phyloP scores from a whole-genome alignment of 2,329 filamentous ascomycete species.

The Biscogniauxia sp. region DNA sequence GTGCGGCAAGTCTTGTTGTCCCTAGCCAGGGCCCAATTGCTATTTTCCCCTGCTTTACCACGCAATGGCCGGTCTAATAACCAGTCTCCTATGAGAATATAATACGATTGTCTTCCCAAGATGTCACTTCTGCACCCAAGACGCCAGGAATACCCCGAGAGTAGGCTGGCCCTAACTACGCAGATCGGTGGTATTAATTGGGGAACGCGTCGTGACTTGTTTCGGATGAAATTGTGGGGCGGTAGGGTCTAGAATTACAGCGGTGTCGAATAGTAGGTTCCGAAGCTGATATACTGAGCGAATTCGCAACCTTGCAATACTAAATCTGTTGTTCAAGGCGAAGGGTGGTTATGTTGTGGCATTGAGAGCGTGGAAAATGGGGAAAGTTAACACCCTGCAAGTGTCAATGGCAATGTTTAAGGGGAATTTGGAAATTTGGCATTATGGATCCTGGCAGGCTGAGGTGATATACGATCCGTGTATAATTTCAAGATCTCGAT shows the following conservation, averaged over 20 bases:
- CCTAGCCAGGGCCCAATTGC: conserved; percentile 1
- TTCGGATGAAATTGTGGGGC: conserved; percentile 16
- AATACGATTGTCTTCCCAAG: neutral
- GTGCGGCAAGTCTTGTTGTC: conserved; percentile 2
- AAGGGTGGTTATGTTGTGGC: conserved; percentile 21
- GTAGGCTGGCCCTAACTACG: conserved; percentile 12
- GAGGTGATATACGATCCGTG: conserved; percentile 29
- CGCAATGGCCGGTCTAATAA: conserved; percentile 32
- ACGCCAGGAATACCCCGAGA: conserved; percentile 1
- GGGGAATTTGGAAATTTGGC: conserved; percentile 31
- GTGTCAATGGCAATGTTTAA: conserved; percentile 34
- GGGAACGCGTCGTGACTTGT: conserved; percentile 21
- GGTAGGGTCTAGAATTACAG: conserved; percentile 16
- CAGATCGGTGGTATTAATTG: conserved; percentile 7
- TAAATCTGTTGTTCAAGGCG: neutral
- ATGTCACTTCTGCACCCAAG: neutral
- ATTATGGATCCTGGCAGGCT: conserved; percentile 29
- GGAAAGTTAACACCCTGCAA: conserved; percentile 24
- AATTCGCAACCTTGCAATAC: conserved; percentile 7
- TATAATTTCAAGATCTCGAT: conserved; percentile 34
- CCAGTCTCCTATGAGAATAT: conserved; percentile 19
- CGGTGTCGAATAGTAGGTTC: conserved; percentile 3
- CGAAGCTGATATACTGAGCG: neutral
- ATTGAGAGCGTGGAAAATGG: conserved; percentile 23
- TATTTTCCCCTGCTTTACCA: conserved; percentile 14